phyloP scores from a whole-genome alignment of 1,284 basidiomycete species.

The Ganoderma sinense region DNA sequence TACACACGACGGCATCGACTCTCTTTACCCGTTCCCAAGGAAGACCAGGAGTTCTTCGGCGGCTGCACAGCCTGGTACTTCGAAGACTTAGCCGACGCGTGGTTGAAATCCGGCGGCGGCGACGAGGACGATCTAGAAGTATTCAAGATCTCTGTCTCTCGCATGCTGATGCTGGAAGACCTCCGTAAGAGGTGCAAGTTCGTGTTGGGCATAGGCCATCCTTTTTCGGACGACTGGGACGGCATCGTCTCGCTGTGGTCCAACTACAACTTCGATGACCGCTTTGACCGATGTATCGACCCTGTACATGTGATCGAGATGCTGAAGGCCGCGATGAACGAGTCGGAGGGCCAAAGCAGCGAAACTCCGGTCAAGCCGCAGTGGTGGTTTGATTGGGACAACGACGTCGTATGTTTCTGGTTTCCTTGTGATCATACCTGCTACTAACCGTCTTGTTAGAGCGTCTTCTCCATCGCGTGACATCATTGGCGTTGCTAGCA shows the following conservation, averaged over 20 bases:
- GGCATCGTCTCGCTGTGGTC: background rate
- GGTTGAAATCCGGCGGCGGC: background rate
- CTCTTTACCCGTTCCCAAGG: background rate
- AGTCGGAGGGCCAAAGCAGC: background rate
- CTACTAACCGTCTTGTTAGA: background rate
- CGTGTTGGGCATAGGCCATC: background rate
- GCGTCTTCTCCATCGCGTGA: background rate
- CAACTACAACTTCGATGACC: background rate
- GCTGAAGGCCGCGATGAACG: constrained; percentile 3
- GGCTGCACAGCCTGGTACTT: background rate
- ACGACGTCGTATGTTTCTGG: background rate
- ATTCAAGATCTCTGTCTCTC: background rate
- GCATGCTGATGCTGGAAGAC: background rate
- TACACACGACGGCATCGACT: background rate
- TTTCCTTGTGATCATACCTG: background rate
- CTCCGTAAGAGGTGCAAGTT: background rate
- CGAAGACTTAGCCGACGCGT: background rate
- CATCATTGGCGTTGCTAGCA: background rate
- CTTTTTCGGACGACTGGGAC: background rate
- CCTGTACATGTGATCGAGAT: background rate
- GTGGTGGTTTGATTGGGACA: constrained; percentile 1
- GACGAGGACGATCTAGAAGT: background rate
- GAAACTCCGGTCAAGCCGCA: background rate
- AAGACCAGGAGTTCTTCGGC: background rate
- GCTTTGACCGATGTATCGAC: background rate